These are phyloP conservation scores for Apiospora sp. DNA, from an alignment of 2,329 filamentous ascomycete species.

Conservation along the genomic window DNA sequence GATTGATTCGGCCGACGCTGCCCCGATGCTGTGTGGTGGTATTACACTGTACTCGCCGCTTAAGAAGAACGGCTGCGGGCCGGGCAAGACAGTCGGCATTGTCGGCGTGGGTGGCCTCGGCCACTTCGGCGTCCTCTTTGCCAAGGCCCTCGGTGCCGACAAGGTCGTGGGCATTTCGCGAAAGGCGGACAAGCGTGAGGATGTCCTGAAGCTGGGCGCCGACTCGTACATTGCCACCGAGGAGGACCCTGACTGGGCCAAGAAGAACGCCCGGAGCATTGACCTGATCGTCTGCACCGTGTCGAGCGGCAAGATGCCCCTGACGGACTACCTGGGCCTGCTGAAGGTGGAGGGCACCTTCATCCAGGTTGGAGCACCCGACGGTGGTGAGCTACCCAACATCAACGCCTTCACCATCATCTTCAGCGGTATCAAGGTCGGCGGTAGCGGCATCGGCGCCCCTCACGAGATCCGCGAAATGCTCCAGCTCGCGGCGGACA, in stretches of 20 bases:
- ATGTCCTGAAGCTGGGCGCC: conserved; percentile 24
- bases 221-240: conserved; percentile 24
- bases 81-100: conserved; percentile 25
- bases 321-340: conserved; percentile 63
- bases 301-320: conserved; percentile 56
- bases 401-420: conserved; percentile 23
- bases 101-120: conserved; percentile 25
- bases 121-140: conserved; percentile 25
- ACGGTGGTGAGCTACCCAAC: conserved; percentile 20
- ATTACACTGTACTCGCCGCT: conserved; percentile 24
- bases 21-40: conserved; percentile 26
- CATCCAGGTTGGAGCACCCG: conserved; percentile 60
- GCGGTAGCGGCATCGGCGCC: conserved; percentile 49
- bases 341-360: conserved; percentile 64
- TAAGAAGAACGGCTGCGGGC: conserved; percentile 23
- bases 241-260: conserved; percentile 21
- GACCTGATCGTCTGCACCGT: conserved; percentile 26
- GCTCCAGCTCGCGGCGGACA: conserved; percentile 59
- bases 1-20: conserved; percentile 20
- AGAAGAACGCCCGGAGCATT: conserved; percentile 9
- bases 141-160: conserved; percentile 25
- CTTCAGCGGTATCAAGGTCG: conserved; percentile 47
- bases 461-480: conserved; percentile 61
- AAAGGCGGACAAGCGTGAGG: conserved; percentile 22
- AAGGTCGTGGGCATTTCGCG: conserved; percentile 26